Evolutionary conservation across 208 protist genomes (phyloP), one percentile per base, ranked within the genome.

Genomic region (Trypanosomatidae sp.): DNA sequence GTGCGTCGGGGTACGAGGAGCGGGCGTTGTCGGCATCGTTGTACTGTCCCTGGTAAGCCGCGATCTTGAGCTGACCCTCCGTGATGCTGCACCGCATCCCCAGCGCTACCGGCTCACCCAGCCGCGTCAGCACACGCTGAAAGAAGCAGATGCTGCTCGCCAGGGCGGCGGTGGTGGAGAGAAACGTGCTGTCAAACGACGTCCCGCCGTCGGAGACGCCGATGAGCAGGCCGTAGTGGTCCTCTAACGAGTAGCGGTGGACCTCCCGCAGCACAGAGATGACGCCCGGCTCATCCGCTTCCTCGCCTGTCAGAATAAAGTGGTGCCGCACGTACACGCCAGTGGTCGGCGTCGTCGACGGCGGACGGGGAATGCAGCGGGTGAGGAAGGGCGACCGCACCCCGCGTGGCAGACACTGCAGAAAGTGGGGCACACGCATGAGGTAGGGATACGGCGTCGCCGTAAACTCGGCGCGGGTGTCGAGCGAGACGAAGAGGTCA

Each of bases 181-280:
- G 65, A 70, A 95, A 95, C 0, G 85, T 84, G 56, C 86, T 89
- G 67, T 95, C 91, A 68, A 90, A 95, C 22, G 79, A 74, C 13
- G 78, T 70, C 19, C 91, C 91, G 46, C 91, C 91, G 36, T 76
- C 59, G 44, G 83, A 77, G 59, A 92, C 88, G 52, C 85, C 84
- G 30, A 93, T 69, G 25, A 95, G 72, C 10, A 95, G 79, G 39
- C 91, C 91, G 55, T 87, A 74, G 72, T 95, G 91, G 49, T 95
- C 91, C 73, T 95, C 88, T 6, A 95, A 75, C 12, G 91, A 95
- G 76, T 95, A 95, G 30, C 89, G 85, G 72, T 95, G 91, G 28
- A 93, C 91, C 74, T 95, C 91, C 10, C 84, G 88, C 47, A 95
- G 74, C 2, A 95, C 81, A 3, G 84, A 81, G 13, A 95, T 80